Percentiles rank a stretch among this genome's conserved stretches.
Conservation (phyloP, 257 asterid genomes). For the Penstemon eatonii region DNA sequence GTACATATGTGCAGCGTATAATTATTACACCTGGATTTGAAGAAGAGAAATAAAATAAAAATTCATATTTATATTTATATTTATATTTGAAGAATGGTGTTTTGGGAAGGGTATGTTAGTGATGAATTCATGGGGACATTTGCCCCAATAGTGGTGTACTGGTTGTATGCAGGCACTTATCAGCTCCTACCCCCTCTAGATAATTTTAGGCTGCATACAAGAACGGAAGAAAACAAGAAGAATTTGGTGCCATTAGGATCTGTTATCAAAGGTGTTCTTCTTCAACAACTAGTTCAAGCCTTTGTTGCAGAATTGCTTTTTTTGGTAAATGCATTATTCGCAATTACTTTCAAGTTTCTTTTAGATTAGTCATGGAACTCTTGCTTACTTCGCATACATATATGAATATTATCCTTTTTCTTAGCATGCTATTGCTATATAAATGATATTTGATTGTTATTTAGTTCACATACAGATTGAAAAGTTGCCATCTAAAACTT, state of each 20-base stretch:
- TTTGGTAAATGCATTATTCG: conserved; percentile 50
- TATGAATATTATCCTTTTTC: background rate
- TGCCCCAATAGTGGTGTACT: conserved; percentile 81
- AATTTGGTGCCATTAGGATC: conserved; percentile 67
- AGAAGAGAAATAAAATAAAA: conserved; percentile 15
- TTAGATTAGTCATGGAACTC: background rate
- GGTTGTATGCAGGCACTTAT: conserved; percentile 85
- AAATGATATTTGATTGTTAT: background rate
- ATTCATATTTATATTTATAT: too few relatives aligned
- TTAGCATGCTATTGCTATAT: background rate
- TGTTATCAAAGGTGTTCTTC: conserved; percentile 72
- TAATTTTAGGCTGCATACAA: conserved; percentile 72
- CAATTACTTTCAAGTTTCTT: conserved; percentile 4
- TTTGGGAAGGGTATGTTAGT: conserved; percentile 82
- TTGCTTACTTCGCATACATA: conserved; percentile 4
- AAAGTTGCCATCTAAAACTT: background rate
- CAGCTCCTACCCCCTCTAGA: conserved; percentile 79
- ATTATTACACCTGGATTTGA: conserved; percentile 10
- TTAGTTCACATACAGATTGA: conserved; percentile 7
- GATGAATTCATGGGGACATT: conserved; percentile 93
- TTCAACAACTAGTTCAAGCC: conserved; percentile 79
- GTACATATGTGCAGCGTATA: conserved; percentile 32
- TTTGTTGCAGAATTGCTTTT: conserved; percentile 71
- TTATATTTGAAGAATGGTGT: conserved; percentile 54
- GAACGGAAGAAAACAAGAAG: conserved; percentile 65